Evolutionary conservation across 139 green algal genomes (phyloP), one percentile per base, ranked within the genome.

Genomic region (Zygnema cylindricum): DNA sequence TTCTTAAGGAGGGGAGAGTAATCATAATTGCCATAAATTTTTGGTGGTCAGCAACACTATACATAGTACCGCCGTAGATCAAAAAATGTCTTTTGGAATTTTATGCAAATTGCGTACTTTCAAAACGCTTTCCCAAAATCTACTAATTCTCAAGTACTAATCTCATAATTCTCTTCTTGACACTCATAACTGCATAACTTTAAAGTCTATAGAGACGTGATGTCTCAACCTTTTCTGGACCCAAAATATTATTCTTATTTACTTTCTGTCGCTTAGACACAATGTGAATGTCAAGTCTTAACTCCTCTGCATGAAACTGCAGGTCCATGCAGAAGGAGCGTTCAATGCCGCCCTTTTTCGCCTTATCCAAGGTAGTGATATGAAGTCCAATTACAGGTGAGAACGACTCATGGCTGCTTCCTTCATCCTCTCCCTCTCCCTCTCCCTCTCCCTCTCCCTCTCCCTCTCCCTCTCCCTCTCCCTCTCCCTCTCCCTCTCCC

Each of bases 301-400:
- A n/a, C n/a, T n/a, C n/a, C n/a, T n/a, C n/a, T n/a, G n/a, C n/a
- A n/a, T n/a, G n/a, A n/a, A n/a, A n/a, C n/a, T n/a, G n/a, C n/a
- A 79, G 71, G 21, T 79, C 16, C 71, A 79, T 16, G 71, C 71
- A 79, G 38, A 79, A 43, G 71, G 71, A 43, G 77, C 77, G 76
- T 32, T n/a, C 21, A 84, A 3, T 54, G 77, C 77, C 25, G 21
- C 77, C 21, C 77, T 84, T 33, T 84, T 84, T 43, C 36, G 71
- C 11, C 71, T 79, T 16, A 79, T 79, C 16, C 36, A 41, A 43
- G 71, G 71, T 16, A 43, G 21, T 43, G 71, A 79, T 16, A 16
- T 79, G 71, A 79, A 79, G 71, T 7, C 71, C 7, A 79, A 79
- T 43, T 54, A 40, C 11, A 79, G 71, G 71, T 79, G 3, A 54